A percentile compares a stretch with the other conserved stretches of the same genome.
Evolutionary conservation across 2,329 filamentous ascomycete species (phyloP).

Genomic region (Pseudogymnoascus sp.): DNA sequence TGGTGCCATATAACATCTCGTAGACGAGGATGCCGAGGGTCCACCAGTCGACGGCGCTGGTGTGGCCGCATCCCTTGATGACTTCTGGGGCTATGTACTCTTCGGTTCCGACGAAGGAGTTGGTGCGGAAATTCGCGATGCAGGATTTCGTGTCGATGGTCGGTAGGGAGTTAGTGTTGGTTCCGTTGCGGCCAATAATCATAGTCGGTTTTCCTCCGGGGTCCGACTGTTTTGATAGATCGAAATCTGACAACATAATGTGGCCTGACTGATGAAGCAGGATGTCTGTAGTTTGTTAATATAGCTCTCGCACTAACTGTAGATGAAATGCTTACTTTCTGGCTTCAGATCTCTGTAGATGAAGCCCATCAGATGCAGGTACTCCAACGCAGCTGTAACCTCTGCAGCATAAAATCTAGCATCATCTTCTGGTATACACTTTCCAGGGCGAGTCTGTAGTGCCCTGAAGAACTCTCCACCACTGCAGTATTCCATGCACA

Average conservation of each 20-base stretch:
- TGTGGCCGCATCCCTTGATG: constrained; percentile 97
- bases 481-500: constrained; percentile 99
- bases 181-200: constrained; percentile 65
- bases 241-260: constrained; percentile 99
- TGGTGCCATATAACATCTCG: constrained; percentile 98
- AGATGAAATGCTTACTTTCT: constrained; percentile 61
- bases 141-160: constrained; percentile 99
- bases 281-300: constrained; percentile 61
- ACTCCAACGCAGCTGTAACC: constrained; percentile 92
- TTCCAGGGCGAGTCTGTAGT: constrained; percentile 89
- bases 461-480: constrained; percentile 98
- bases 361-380: constrained; percentile 97
- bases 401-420: constrained; percentile 96
- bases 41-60: constrained; percentile 99
- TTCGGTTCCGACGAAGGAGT: constrained; percentile 96
- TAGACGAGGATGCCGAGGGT: constrained; percentile 95
- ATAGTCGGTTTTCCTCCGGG: constrained; percentile 93
- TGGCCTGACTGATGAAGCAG: constrained; percentile 97
- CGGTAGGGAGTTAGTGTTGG: constrained; percentile 76
- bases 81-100: constrained; percentile 99
- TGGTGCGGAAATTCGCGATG: constrained; percentile 96
- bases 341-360: constrained; percentile 98
- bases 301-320: constrained; percentile 13
- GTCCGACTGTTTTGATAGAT: constrained; percentile 95
- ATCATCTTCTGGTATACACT: constrained; percentile 94